These are phyloP conservation scores for Globisporangium abappressorium DNA, from an alignment of 352 stramenopile genomes.

Conservation along the genomic window DNA sequence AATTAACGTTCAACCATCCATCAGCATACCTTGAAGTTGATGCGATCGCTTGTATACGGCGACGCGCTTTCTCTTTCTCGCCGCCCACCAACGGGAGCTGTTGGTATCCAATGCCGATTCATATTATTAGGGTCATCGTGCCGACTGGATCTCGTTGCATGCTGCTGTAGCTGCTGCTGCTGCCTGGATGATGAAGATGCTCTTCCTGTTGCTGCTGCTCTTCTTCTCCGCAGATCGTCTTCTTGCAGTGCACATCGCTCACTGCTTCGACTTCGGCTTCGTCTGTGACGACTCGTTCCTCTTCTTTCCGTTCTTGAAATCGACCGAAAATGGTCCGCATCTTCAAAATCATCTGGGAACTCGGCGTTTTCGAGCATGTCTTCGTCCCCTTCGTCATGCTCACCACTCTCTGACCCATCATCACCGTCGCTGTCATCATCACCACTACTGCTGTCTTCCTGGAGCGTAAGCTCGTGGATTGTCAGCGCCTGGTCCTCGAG, in stretches of 20 bases:
- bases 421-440: background rate
- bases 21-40: constrained; percentile 7
- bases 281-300: background rate
- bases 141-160: background rate
- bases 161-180: background rate
- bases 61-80: background rate
- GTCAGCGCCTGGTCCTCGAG: constrained; percentile 66
- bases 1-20: background rate
- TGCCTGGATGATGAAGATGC: background rate
- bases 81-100: background rate
- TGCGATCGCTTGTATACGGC: background rate
- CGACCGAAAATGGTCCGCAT: background rate
- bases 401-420: constrained; percentile 12
- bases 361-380: constrained; percentile 17
- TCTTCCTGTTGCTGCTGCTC: background rate
- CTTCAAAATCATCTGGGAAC: constrained; percentile 3
- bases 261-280: constrained; percentile 1
- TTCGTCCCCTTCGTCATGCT: constrained; percentile 28
- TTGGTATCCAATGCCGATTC: background rate
- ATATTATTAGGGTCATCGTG: background rate
- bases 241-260: background rate
- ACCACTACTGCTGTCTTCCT: constrained; percentile 40
- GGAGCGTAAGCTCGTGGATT: constrained; percentile 75
- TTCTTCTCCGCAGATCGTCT: constrained; percentile 4
- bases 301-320: background rate